phyloP scores from a whole-genome alignment of 306 rosid genomes.

The Cucumis sativus region Cucumber_9930_V3 NC_026660.2:4666501-4667000 shows the following conservation, averaged over 20 bases:
- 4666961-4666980: slow-evolving; percentile 87
- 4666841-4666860: slow-evolving; percentile 98
- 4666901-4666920: slow-evolving; percentile 96
- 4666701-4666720: background rate
- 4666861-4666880: slow-evolving; percentile 85
- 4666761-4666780: slow-evolving; percentile 79
- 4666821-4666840: slow-evolving; percentile 99
- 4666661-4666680: background rate
- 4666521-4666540: background rate
- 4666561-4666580: background rate
- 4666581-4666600: background rate
- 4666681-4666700: background rate
- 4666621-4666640: background rate
- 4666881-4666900: slow-evolving; percentile 94
- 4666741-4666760: slow-evolving; percentile 47
- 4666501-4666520: background rate
- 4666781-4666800: slow-evolving; percentile 98
- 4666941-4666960: slow-evolving; percentile 98
- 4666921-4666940: slow-evolving; percentile 98
- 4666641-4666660: background rate
- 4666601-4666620: background rate
- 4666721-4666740: slow-evolving; percentile 7
- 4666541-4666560: background rate
- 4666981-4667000: slow-evolving; percentile 99
- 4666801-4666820: slow-evolving; percentile 95